Evolutionary conservation across 2,329 filamentous ascomycete species (phyloP).

Genomic region (Penicillium sp.): DNA sequence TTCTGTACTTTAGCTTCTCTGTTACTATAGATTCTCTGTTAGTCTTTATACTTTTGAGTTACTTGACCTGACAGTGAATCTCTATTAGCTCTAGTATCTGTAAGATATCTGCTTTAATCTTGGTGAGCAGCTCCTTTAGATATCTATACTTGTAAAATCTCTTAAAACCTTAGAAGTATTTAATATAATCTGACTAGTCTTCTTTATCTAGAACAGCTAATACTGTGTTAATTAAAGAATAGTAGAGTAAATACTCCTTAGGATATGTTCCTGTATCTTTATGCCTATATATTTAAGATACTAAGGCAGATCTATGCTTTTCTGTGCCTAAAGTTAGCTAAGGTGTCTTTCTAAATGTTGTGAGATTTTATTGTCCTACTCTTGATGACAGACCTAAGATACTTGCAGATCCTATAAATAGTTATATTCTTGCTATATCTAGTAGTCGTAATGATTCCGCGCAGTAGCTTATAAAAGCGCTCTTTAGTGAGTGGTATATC

Average conservation of each 20-base stretch:
- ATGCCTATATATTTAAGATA: conserved; percentile 26
- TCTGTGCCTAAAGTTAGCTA: conserved; percentile 15
- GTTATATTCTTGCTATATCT: conserved; percentile 11
- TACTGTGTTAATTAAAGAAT: conserved; percentile 25
- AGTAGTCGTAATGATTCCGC: conserved; percentile 12
- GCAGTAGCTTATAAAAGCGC: conserved; percentile 13
- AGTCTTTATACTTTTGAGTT: conserved; percentile 7
- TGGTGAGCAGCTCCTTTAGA: conserved; percentile 15
- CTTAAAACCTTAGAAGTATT: conserved; percentile 17
- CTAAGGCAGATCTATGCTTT: conserved; percentile 23
- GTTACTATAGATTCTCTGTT: conserved; percentile 7
- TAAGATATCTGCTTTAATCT: conserved; percentile 20
- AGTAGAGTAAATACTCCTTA: conserved; percentile 23
- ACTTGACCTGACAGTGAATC: conserved; percentile 13
- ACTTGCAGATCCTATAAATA: not conserved
- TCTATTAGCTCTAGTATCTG: conserved; percentile 12
- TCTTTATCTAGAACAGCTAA: conserved; percentile 21
- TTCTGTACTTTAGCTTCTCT: conserved; percentile 20
- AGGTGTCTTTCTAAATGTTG: not conserved
- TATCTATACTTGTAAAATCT: conserved; percentile 19
- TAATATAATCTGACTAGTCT: conserved; percentile 22
- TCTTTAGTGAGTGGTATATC: conserved; percentile 18
- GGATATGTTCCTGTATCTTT: conserved; percentile 19
- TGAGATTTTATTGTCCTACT: conserved; percentile 2
- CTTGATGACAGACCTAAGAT: conserved; percentile 18